These are phyloP conservation scores for Aspergillus sp. DNA, from an alignment of 2,329 filamentous ascomycete species.

Conservation along the genomic window DNA sequence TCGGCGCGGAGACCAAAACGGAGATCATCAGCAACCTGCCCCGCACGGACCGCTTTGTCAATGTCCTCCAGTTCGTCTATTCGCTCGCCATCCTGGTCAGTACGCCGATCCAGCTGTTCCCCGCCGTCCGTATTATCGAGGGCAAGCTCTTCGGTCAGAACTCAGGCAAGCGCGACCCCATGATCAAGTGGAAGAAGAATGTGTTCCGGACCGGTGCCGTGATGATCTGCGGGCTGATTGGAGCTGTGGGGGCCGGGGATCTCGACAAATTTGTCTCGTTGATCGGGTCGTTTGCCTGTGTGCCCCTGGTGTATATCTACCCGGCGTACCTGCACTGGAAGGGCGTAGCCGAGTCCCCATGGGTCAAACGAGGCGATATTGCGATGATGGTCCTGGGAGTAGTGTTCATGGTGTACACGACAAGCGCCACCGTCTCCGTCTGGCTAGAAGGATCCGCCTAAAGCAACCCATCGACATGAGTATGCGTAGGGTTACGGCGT, in stretches of 20 bases:
- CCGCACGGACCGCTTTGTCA: constrained; percentile 88
- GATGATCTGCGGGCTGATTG: constrained; percentile 77
- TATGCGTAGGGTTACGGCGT: background rate
- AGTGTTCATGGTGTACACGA: constrained; percentile 72
- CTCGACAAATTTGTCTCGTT: constrained; percentile 94
- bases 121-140: constrained; percentile 90
- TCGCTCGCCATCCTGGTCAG: constrained; percentile 88
- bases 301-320: constrained; percentile 94
- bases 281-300: constrained; percentile 94
- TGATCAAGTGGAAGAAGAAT: constrained; percentile 99
- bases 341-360: constrained; percentile 61
- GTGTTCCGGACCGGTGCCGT: constrained; percentile 88
- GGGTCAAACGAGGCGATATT: constrained; percentile 62
- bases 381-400: constrained; percentile 64
- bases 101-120: constrained; percentile 92
- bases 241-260: constrained; percentile 86
- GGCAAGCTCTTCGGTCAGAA: constrained; percentile 87
- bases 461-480: background rate
- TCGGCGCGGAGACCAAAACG: constrained; percentile 88
- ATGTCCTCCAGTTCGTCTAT: constrained; percentile 91
- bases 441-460: constrained; percentile 22
- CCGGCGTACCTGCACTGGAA: constrained; percentile 74
- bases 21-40: constrained; percentile 93
- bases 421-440: constrained; percentile 58
- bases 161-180: constrained; percentile 89